A percentile compares a stretch with the other conserved stretches of the same genome.
Conservation (phyloP, 148 eudicot species). For the Arctostaphylos glauca region DNA sequence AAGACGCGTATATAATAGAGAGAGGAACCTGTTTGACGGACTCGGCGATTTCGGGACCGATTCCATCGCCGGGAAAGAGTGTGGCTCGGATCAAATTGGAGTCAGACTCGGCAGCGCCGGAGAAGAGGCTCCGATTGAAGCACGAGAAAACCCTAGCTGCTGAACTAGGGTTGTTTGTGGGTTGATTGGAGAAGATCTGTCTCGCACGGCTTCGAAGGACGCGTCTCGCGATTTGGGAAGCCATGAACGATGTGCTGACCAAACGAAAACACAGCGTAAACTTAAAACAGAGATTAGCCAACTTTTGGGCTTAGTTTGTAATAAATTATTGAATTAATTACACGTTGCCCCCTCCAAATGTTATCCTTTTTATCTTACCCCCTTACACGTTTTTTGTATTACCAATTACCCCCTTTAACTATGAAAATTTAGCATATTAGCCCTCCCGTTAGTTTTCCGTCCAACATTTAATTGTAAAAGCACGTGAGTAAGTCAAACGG, state of each 20-base stretch:
- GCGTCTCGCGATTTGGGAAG: conserved; percentile 59
- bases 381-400: too few species aligned
- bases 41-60: conserved; percentile 96
- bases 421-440: too few species aligned
- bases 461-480: too few species aligned
- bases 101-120: conserved; percentile 1
- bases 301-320: too few species aligned
- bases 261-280: background rate
- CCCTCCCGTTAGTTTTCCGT: too few species aligned
- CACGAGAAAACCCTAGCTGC: conserved; percentile 1
- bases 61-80: conserved; percentile 96
- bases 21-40: conserved; percentile 73
- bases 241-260: conserved; percentile 41
- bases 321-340: too few species aligned
- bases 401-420: too few species aligned
- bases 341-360: background rate
- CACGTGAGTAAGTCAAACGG: too few species aligned
- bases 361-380: too few species aligned
- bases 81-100: conserved; percentile 73
- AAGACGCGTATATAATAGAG: background rate
- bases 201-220: conserved; percentile 39
- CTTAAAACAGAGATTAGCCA: too few species aligned
- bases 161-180: conserved; percentile 14
- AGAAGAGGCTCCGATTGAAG: conserved; percentile 32
- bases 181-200: conserved; percentile 22